phyloP scores from a whole-genome alignment of 371 early-diverging fungal species.

The Lichtheimia ornata region DNA sequence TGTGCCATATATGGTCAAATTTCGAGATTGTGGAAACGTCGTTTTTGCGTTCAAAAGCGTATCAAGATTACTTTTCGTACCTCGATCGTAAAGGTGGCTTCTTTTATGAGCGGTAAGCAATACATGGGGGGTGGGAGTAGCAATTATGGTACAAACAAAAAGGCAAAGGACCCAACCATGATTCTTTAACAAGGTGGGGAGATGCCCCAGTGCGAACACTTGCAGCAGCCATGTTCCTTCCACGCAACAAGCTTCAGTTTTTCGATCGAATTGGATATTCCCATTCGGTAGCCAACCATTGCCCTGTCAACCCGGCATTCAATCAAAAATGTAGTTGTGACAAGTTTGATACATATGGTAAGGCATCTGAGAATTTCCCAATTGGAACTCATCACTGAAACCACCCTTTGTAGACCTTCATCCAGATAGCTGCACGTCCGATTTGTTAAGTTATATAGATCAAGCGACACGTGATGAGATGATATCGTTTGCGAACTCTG shows the following conservation, averaged over 20 bases:
- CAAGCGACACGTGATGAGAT: slow-evolving; percentile 20
- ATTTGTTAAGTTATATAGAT: slow-evolving; percentile 18
- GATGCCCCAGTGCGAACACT: slow-evolving; percentile 68
- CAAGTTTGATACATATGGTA: slow-evolving; percentile 27
- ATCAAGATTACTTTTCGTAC: slow-evolving; percentile 76
- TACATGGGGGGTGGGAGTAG: too few species aligned
- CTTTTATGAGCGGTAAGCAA: slow-evolving; percentile 82
- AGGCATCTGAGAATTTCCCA: background rate
- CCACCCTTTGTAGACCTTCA: slow-evolving; percentile 21
- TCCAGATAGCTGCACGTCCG: slow-evolving; percentile 27
- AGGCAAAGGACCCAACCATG: background rate
- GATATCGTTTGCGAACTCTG: slow-evolving; percentile 12
- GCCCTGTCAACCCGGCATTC: slow-evolving; percentile 26
- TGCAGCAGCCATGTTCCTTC: slow-evolving; percentile 84
- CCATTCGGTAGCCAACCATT: slow-evolving; percentile 51
- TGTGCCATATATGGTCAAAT: slow-evolving; percentile 77
- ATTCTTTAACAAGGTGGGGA: slow-evolving; percentile 62
- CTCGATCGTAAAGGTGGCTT: slow-evolving; percentile 87
- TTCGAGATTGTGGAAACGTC: slow-evolving; percentile 72
- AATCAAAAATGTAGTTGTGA: slow-evolving; percentile 36
- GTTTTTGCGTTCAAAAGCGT: slow-evolving; percentile 73
- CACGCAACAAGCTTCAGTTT: slow-evolving; percentile 79
- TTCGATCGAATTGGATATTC: slow-evolving; percentile 85
- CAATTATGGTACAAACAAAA: too few species aligned
- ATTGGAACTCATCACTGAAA: background rate